phyloP scores from a whole-genome alignment of 2,329 filamentous ascomycete genomes.

The Diaporthe nobilis region DNA sequence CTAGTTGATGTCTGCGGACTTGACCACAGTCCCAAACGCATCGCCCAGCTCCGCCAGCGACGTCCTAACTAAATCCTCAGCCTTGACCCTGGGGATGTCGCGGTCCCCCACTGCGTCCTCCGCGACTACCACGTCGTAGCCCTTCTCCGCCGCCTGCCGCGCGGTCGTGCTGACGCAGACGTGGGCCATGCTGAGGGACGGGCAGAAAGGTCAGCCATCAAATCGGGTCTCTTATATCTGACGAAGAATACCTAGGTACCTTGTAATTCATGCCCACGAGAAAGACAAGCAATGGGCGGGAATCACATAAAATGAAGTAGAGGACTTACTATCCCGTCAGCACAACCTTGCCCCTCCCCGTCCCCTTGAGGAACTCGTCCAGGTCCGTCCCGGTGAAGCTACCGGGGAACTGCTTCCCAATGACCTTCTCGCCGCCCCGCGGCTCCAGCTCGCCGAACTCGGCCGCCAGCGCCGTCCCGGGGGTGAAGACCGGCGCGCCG shows the following conservation, averaged over 20 bases:
- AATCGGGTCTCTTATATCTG: neutral
- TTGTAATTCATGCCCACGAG: neutral
- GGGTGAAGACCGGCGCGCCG: conserved; percentile 77
- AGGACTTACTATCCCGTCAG: conserved; percentile 71
- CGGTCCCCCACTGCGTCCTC: conserved; percentile 76
- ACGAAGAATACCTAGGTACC: neutral
- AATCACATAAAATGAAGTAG: conserved; percentile 37
- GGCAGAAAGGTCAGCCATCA: conserved; percentile 8
- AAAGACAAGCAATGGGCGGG: neutral
- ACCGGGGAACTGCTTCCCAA: conserved; percentile 71
- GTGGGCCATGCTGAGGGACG: conserved; percentile 61
- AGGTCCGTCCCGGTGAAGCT: conserved; percentile 74
- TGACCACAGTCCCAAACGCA: conserved; percentile 73
- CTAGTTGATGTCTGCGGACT: conserved; percentile 21
- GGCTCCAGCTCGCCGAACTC: conserved; percentile 73
- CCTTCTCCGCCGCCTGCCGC: conserved; percentile 70
- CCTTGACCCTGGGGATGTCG: conserved; percentile 73
- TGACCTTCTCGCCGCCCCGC: conserved; percentile 66
- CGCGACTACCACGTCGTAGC: conserved; percentile 74
- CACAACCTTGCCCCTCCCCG: conserved; percentile 72
- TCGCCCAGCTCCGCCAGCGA: conserved; percentile 73
- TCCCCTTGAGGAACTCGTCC: conserved; percentile 64
- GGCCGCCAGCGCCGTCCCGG: conserved; percentile 69
- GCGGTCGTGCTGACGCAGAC: conserved; percentile 76
- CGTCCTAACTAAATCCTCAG: conserved; percentile 65